Evolutionary conservation across 495 filamentous ascomycete species (phyloP).

Genomic region (Neurospora sublineolata): DNA sequence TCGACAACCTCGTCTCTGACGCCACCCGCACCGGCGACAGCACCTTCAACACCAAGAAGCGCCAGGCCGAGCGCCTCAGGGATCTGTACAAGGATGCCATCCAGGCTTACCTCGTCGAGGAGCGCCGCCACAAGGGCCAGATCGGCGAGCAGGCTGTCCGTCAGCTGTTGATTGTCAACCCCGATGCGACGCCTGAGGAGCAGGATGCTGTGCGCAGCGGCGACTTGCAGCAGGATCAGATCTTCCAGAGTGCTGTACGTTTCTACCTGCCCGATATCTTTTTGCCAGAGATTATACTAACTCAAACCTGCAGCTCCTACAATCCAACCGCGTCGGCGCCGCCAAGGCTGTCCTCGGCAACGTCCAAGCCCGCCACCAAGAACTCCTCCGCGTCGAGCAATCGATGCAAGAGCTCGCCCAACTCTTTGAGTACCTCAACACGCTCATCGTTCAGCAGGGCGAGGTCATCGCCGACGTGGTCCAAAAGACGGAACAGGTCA

Average conservation of each 20-base stretch:
- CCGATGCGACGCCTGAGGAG: constrained; percentile 53
- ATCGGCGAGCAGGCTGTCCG: constrained; percentile 61
- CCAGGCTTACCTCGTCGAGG: constrained; percentile 51
- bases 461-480: constrained; percentile 42
- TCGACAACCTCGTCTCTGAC: constrained; percentile 55
- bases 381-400: constrained; percentile 59
- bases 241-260: constrained; percentile 65
- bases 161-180: constrained; percentile 68
- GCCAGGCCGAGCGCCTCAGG: constrained; percentile 54
- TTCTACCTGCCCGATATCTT: background rate
- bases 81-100: constrained; percentile 51
- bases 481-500: constrained; percentile 43
- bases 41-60: constrained; percentile 43
- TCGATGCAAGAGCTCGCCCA: constrained; percentile 52
- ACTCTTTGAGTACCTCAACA: constrained; percentile 57
- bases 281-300: background rate
- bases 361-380: constrained; percentile 65
- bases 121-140: constrained; percentile 49
- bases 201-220: constrained; percentile 51
- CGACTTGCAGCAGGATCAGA: constrained; percentile 62
- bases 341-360: constrained; percentile 55
- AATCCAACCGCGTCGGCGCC: constrained; percentile 54
- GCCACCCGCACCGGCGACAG: constrained; percentile 43
- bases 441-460: constrained; percentile 54
- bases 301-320: constrained; percentile 37